Conservation (phyloP, 2,329 filamentous ascomycete species). For the Keithomyces neogunnii region DNA sequence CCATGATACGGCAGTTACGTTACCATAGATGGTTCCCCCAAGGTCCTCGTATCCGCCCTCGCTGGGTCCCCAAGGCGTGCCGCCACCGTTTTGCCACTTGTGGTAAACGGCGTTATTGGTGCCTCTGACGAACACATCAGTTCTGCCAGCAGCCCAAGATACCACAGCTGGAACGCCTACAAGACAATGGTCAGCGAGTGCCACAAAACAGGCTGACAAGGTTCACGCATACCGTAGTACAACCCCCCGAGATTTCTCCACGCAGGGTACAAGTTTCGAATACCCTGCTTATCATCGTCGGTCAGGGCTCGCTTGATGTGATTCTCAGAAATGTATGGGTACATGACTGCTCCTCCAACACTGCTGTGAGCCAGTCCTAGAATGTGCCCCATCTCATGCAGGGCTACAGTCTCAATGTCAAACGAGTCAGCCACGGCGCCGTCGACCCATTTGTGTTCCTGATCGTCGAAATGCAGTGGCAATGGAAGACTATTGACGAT, state of each 20-base stretch:
- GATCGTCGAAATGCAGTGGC: neutral
- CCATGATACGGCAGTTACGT: slow-evolving; percentile 16
- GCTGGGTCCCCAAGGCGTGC: slow-evolving; percentile 1
- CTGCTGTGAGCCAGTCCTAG: neutral
- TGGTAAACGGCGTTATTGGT: slow-evolving; percentile 13
- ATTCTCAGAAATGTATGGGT: neutral
- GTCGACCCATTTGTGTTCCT: neutral
- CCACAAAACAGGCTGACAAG: neutral
- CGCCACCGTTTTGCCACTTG: slow-evolving; percentile 6
- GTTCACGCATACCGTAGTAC: neutral
- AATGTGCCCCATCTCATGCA: neutral
- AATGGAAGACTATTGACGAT: slow-evolving; percentile 1
- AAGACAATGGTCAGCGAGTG: neutral
- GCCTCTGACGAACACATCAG: slow-evolving; percentile 19
- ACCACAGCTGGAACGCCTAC: slow-evolving; percentile 16
- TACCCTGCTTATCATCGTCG: neutral
- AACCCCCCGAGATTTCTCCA: slow-evolving; percentile 6
- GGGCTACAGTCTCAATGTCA: neutral
- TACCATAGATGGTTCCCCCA: slow-evolving; percentile 9
- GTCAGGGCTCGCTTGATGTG: neutral
- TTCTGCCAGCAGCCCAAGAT: slow-evolving; percentile 16
- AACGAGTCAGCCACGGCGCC: neutral
- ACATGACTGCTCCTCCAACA: neutral
- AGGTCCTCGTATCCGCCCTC: slow-evolving; percentile 11
- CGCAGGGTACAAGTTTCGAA: neutral